A percentile compares a stretch with the other conserved stretches of the same genome.
These are phyloP conservation scores for Sphaerosporella brunnea DNA, from an alignment of 495 filamentous ascomycete species.

Conservation along the genomic window DNA sequence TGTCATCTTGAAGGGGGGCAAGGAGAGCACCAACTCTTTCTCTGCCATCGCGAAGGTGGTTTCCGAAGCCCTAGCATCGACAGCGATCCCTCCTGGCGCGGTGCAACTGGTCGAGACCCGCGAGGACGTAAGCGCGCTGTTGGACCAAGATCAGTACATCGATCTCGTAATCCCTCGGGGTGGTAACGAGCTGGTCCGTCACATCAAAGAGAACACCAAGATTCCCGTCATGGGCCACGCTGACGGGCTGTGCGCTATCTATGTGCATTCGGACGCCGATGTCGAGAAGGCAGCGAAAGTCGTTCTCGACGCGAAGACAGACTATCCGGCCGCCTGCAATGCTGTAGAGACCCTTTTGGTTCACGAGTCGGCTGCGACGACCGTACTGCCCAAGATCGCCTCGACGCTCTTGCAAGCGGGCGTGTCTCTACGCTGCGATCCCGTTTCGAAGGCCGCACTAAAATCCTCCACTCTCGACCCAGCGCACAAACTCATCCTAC, in stretches of 20 bases:
- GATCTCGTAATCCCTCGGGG: slow-evolving; percentile 92
- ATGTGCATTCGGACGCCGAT: slow-evolving; percentile 67
- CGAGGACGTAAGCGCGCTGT: slow-evolving; percentile 68
- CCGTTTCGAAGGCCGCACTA: slow-evolving; percentile 43
- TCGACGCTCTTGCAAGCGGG: slow-evolving; percentile 52
- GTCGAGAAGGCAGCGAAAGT: slow-evolving; percentile 53
- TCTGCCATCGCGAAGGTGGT: slow-evolving; percentile 73
- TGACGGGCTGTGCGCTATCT: slow-evolving; percentile 82
- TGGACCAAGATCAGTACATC: slow-evolving; percentile 67
- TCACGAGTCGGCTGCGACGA: slow-evolving; percentile 49
- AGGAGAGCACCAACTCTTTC: slow-evolving; percentile 89
- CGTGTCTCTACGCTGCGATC: slow-evolving; percentile 73
- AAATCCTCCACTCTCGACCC: slow-evolving; percentile 25
- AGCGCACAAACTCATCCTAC: slow-evolving; percentile 33
- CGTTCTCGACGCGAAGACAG: slow-evolving; percentile 76
- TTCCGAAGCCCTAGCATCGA: slow-evolving; percentile 54
- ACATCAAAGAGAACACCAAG: slow-evolving; percentile 73
- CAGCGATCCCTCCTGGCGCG: slow-evolving; percentile 64
- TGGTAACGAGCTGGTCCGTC: slow-evolving; percentile 79
- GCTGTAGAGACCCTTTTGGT: slow-evolving; percentile 76
- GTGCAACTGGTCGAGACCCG: slow-evolving; percentile 87
- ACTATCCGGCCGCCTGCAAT: slow-evolving; percentile 96
- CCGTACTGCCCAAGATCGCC: slow-evolving; percentile 53
- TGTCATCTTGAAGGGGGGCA: slow-evolving; percentile 91
- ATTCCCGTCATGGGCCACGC: slow-evolving; percentile 96